Evolutionary conservation across 192 early-diverging fungal species (phyloP), one percentile per base, ranked within the genome.

Genomic region (Fimicolochytrium jonesii): DNA sequence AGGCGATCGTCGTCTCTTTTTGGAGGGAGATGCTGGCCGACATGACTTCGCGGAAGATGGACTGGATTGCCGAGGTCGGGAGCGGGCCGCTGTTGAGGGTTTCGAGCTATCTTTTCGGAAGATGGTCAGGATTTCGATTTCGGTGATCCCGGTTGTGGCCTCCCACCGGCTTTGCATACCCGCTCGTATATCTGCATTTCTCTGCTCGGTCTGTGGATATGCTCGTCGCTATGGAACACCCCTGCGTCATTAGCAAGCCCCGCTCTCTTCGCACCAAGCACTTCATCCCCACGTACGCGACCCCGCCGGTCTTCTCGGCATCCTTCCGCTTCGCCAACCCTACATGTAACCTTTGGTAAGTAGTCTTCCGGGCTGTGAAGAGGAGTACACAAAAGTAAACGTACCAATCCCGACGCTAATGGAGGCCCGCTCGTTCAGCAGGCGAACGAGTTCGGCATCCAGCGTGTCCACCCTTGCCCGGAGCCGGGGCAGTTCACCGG

Each of bases 21-120:
- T 93, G 90, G 22, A 91, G 77, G 17, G 89, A 83, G 59, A 94
- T 90, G 13, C 88, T 90, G 3, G 90, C 90, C 5, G 91, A 92
- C 91, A 94, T 92, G 61, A 94, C 88, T 75, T 92, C 84, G 30
- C 84, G 72, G 59, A 85, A 87, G 37, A 91, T 91, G 7, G 86
- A 75, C 35, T 85, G 76, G 10, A 91, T 70, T 1, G 86, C 78
- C 1, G 86, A 76, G 56, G 81, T 73, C 5, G 83, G 75, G n/a
- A 93, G 74, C 23, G 90, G 92, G 25, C 92, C 90, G 17, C 78
- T 77, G 77, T 92, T 93, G 23, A 92, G 68, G 3, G 70, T 58
- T 47, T 81, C 77, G 22, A 90, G 68, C 78, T 87, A 58, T 4
- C 20, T 11, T 11, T 11, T 7, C 9, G 7, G n/a, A n/a, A n/a